A percentile compares a stretch with the other conserved stretches of the same genome.
Conservation (phyloP, 129 eudicot genomes). For the Daucus carota region DH1_v3.0 NC_030384.2:25573501-25574000, state of each 20-base stretch:
- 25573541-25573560: neutral
- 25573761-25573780: conserved; percentile 70
- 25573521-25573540: conserved; percentile 7
- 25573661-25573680: conserved; percentile 3
- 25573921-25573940: neutral
- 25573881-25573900: neutral
- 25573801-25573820: conserved; percentile 47
- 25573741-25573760: conserved; percentile 32
- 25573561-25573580: neutral
- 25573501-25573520: conserved; percentile 11
- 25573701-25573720: conserved; percentile 24
- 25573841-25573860: neutral
- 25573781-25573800: conserved; percentile 91
- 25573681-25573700: conserved; percentile 8
- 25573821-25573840: conserved; percentile 48
- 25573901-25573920: conserved; percentile 5
- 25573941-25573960: neutral
- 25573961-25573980: neutral
- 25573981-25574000: neutral
- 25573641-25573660: neutral
- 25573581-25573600: conserved; percentile 8
- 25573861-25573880: neutral
- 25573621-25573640: neutral
- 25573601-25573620: neutral
- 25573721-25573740: conserved; percentile 36